Evolutionary conservation across 345 rosid genomes (phyloP).

Genomic region (Syzygium aromaticum): DNA sequence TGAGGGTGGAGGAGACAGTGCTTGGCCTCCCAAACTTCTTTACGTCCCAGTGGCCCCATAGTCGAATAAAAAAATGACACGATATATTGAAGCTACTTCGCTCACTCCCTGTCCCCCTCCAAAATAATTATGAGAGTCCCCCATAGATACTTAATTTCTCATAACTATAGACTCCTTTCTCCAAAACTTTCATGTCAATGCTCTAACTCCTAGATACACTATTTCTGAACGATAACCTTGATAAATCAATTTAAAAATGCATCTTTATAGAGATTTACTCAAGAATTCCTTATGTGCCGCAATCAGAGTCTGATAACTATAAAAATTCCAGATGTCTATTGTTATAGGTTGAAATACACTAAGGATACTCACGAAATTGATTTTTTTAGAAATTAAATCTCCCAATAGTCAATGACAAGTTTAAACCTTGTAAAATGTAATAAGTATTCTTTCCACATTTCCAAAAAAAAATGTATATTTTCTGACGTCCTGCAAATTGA

Average conservation of each 20-base stretch:
- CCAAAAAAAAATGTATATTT: not conserved
- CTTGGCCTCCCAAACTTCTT: not conserved
- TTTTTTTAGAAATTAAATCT: not conserved
- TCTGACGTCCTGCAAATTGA: too few species aligned
- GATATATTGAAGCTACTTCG: not conserved
- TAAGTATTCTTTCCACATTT: not conserved
- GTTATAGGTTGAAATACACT: not conserved
- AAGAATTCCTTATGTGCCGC: not conserved
- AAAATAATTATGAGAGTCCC: not conserved
- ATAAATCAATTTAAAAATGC: not conserved
- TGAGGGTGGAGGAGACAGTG: not conserved
- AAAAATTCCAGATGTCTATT: not conserved
- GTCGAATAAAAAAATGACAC: not conserved
- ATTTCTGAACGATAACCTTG: not conserved
- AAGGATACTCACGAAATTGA: not conserved
- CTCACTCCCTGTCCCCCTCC: not conserved
- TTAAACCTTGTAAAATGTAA: not conserved
- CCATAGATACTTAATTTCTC: not conserved
- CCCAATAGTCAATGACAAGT: not conserved
- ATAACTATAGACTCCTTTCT: not conserved
- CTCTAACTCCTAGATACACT: not conserved
- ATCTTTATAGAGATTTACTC: not conserved
- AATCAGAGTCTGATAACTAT: not conserved
- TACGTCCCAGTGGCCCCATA: not conserved
- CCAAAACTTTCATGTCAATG: not conserved